Conservation (phyloP, 2,329 filamentous ascomycete genomes). For the Colletotrichum cordylinicola region DNA sequence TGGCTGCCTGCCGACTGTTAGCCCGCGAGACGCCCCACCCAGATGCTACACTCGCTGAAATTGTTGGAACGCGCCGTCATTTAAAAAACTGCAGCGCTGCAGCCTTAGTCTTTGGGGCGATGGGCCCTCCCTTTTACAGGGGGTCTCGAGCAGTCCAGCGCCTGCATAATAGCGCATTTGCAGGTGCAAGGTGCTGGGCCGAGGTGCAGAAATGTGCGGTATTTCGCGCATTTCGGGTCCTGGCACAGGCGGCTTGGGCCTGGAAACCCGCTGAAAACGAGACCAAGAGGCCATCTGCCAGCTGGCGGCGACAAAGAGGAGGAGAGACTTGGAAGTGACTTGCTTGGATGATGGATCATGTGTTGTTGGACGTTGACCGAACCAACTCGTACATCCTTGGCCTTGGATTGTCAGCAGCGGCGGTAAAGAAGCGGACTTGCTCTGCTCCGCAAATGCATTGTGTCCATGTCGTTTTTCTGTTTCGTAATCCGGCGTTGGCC, state of each 20-base stretch:
- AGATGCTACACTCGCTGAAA: constrained; percentile 15
- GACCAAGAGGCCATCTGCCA: background rate
- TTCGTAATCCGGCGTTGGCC: background rate
- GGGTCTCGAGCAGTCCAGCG: background rate
- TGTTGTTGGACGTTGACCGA: background rate
- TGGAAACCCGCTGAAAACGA: background rate
- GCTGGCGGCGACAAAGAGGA: background rate
- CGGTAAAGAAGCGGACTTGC: background rate
- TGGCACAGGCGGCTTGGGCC: background rate
- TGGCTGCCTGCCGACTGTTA: background rate
- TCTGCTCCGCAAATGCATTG: constrained; percentile 2
- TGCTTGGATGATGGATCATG: background rate
- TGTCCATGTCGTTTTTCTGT: background rate
- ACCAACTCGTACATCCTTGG: background rate
- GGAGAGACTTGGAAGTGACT: background rate
- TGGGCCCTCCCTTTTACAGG: background rate
- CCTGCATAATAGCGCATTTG: background rate
- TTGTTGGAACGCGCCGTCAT: constrained; percentile 19
- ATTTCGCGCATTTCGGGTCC: background rate
- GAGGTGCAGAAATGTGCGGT: background rate
- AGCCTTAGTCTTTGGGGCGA: background rate
- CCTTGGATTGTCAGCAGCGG: background rate
- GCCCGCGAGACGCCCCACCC: background rate
- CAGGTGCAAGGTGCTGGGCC: background rate
- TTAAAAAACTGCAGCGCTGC: background rate